Conservation (phyloP, 441 rosid species). For the Breynia disticha region DNA sequence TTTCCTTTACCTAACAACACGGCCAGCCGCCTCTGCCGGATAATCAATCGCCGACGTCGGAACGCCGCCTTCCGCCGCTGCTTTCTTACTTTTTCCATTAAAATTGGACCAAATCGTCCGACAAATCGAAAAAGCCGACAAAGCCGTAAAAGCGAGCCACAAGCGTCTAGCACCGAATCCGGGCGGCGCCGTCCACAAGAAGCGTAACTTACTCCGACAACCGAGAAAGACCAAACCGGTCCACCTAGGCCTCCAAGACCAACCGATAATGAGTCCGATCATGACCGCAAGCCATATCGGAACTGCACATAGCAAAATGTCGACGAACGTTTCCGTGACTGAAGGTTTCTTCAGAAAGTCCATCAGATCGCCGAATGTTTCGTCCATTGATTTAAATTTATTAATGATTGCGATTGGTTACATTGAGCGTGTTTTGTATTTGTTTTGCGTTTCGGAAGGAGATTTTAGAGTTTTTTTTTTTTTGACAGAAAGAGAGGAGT, state of each 20-base stretch:
- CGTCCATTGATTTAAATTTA: slow-evolving; percentile 41
- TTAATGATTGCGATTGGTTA: neutral
- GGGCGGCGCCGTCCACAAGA: slow-evolving; percentile 79
- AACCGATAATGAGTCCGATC: slow-evolving; percentile 93
- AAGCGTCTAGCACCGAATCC: slow-evolving; percentile 92
- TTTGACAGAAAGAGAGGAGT: neutral
- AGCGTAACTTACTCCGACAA: slow-evolving; percentile 65
- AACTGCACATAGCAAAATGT: slow-evolving; percentile 86
- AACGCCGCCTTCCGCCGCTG: slow-evolving; percentile 7
- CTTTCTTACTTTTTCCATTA: slow-evolving; percentile 32
- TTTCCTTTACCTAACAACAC: slow-evolving; percentile 30
- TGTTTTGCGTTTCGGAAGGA: neutral
- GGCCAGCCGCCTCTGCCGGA: slow-evolving; percentile 21
- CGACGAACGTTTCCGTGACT: slow-evolving; percentile 81
- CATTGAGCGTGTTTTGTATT: slow-evolving; percentile 16
- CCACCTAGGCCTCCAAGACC: slow-evolving; percentile 99
- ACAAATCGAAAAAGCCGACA: slow-evolving; percentile 77
- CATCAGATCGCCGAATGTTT: slow-evolving; percentile 47
- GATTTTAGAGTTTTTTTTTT: too few species aligned
- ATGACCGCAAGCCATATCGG: slow-evolving; percentile 97
- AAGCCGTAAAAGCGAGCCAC: slow-evolving; percentile 92
- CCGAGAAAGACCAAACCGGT: slow-evolving; percentile 80
- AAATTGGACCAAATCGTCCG: slow-evolving; percentile 69
- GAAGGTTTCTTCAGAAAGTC: slow-evolving; percentile 59
- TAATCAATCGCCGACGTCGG: slow-evolving; percentile 2